A percentile compares a stretch with the other conserved stretches of the same genome.
Conservation (phyloP, 1,284 basidiomycete species). For the Vanrija humicola region DNA sequence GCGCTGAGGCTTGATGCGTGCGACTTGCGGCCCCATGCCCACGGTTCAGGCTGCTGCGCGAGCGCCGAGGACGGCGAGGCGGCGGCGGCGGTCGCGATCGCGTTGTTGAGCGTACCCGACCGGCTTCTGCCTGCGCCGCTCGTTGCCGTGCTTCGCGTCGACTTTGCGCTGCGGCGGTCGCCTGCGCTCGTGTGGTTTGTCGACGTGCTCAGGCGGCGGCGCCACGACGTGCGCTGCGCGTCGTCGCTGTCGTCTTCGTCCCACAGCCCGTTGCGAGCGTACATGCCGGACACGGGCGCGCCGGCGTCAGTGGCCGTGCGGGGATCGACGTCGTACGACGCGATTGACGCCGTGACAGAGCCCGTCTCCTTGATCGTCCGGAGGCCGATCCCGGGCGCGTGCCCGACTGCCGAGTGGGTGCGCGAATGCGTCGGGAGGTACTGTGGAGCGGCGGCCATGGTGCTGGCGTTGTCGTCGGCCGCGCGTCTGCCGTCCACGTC, state of each 20-base stretch:
- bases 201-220: constrained; percentile 5
- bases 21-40: constrained; percentile 13
- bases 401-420: not conserved
- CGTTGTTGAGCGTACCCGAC: constrained; percentile 4
- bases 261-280: constrained; percentile 41
- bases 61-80: not conserved
- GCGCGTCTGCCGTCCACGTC: no score
- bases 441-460: not conserved
- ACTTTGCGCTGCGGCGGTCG: constrained; percentile 12
- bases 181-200: not conserved
- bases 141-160: constrained; percentile 4
- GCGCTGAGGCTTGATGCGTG: not conserved
- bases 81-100: not conserved
- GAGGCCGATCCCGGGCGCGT: not conserved
- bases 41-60: not conserved
- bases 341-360: not conserved
- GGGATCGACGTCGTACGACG: not conserved
- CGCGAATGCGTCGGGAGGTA: not conserved
- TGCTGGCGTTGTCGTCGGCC: not conserved
- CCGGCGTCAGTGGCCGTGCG: constrained; percentile 13
- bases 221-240: constrained; percentile 2
- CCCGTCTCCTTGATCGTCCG: not conserved
- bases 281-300: constrained; percentile 34
- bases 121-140: not conserved
- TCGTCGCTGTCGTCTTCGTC: constrained; percentile 25